Evolutionary conservation across 768 basidiomycete species (phyloP).

Genomic region (Boletus reticulatus): DNA sequence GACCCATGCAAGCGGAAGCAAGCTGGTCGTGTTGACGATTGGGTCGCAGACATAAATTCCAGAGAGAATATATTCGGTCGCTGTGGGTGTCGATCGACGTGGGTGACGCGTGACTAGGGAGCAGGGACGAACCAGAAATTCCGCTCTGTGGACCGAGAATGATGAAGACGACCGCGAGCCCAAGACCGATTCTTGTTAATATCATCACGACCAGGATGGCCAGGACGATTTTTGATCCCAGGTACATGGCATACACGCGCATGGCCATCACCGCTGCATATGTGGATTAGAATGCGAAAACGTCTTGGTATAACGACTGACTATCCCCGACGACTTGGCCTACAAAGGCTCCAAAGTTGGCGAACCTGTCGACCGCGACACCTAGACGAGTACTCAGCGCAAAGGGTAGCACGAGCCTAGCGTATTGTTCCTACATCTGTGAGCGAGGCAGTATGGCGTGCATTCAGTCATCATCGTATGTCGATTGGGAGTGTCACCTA

Average conservation of each 20-base stretch:
- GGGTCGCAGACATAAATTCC: conserved; percentile 13
- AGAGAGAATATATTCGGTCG: conserved; percentile 17
- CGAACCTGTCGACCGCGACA: conserved; percentile 8
- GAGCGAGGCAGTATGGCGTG: not conserved
- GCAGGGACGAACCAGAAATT: conserved; percentile 6
- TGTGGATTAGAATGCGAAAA: not conserved
- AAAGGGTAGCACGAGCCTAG: not conserved
- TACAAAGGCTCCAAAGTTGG: conserved; percentile 13
- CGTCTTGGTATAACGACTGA: not conserved
- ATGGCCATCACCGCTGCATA: conserved; percentile 15
- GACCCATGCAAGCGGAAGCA: conserved; percentile 15
- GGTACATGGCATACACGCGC: conserved; percentile 23
- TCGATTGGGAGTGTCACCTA: not conserved
- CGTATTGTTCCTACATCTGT: conserved; percentile 5
- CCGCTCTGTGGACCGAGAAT: conserved; percentile 18
- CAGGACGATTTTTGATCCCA: conserved; percentile 10
- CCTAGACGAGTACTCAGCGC: not conserved
- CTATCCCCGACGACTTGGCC: conserved; percentile 8
- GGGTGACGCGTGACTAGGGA: not conserved
- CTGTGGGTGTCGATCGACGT: not conserved
- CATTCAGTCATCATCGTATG: not conserved
- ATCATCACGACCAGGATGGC: conserved; percentile 4
- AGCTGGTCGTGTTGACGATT: not conserved
- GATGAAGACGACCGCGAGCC: conserved; percentile 6
- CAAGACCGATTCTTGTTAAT: conserved; percentile 4